Conservation (phyloP, 306 rosid genomes). For the Trifolium fragiferum region DNA sequence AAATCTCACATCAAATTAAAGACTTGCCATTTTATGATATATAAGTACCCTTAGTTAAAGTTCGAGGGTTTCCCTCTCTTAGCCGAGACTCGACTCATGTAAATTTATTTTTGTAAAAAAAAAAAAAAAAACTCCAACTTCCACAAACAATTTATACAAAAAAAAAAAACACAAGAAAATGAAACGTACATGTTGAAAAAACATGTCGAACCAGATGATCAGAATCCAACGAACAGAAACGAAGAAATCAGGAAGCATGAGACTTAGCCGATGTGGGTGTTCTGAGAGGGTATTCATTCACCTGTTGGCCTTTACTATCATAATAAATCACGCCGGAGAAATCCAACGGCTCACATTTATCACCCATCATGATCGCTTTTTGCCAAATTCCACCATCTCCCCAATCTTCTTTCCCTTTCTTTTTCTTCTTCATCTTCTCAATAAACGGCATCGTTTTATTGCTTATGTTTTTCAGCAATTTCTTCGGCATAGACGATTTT, state of each 20-base stretch:
- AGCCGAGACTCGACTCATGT: background rate
- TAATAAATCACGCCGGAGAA: constrained; percentile 77
- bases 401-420: constrained; percentile 39
- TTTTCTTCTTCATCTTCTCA: constrained; percentile 28
- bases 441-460: constrained; percentile 52
- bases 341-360: constrained; percentile 84
- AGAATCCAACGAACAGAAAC: constrained; percentile 11
- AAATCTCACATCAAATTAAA: too few species aligned
- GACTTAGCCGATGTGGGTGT: constrained; percentile 70
- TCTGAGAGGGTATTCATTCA: constrained; percentile 52
- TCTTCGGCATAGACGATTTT: constrained; percentile 50
- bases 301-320: constrained; percentile 62
- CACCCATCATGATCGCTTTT: constrained; percentile 79
- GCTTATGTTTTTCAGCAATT: constrained; percentile 58
- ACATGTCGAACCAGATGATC: too few species aligned
- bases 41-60: background rate
- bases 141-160: background rate
- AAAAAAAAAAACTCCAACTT: background rate
- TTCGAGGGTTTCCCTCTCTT: background rate
- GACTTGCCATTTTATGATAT: background rate
- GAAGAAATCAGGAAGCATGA: constrained; percentile 52
- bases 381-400: constrained; percentile 91
- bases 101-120: background rate
- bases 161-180: background rate
- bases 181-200: background rate